These are phyloP conservation scores for Phylloporus sp. DNA, from an alignment of 768 basidiomycete species.

Conservation along the genomic window DNA sequence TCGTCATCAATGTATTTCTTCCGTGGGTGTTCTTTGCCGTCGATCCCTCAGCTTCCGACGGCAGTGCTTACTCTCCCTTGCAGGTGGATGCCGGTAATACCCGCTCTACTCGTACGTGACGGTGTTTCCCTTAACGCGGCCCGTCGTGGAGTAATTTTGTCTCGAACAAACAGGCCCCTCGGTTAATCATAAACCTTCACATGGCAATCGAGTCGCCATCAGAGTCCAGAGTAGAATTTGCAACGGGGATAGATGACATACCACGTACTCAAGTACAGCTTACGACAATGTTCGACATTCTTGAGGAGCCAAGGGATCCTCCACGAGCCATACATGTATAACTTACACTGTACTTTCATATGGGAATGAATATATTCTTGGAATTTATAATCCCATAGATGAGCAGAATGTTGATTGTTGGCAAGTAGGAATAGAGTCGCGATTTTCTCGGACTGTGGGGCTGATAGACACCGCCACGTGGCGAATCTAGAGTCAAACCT, in stretches of 20 bases:
- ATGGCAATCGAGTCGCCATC: constrained; percentile 5
- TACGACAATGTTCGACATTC: neutral
- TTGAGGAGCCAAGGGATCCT: neutral
- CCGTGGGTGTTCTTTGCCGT: too few species aligned
- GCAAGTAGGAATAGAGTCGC: too few species aligned
- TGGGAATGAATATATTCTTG: too few species aligned
- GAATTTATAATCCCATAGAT: too few species aligned
- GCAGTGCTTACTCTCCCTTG: too few species aligned
- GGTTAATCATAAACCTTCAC: constrained; percentile 19
- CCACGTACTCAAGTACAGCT: neutral
- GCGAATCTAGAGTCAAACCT: too few species aligned
- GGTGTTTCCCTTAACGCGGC: neutral
- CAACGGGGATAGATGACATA: neutral
- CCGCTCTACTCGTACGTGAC: constrained; percentile 15
- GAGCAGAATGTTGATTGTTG: too few species aligned
- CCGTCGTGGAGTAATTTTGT: neutral
- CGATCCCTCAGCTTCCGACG: too few species aligned
- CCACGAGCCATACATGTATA: too few species aligned
- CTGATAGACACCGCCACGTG: too few species aligned
- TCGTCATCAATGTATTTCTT: constrained; percentile 11
- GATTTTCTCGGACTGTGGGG: too few species aligned
- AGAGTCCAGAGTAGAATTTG: constrained; percentile 9
- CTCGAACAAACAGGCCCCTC: constrained; percentile 12
- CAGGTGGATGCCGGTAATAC: constrained; percentile 10
- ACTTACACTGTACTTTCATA: too few species aligned